Percentiles rank a stretch among this genome's conserved stretches.
Conservation (phyloP, 140 eudicot species). For the Stevia rebaudiana region DNA sequence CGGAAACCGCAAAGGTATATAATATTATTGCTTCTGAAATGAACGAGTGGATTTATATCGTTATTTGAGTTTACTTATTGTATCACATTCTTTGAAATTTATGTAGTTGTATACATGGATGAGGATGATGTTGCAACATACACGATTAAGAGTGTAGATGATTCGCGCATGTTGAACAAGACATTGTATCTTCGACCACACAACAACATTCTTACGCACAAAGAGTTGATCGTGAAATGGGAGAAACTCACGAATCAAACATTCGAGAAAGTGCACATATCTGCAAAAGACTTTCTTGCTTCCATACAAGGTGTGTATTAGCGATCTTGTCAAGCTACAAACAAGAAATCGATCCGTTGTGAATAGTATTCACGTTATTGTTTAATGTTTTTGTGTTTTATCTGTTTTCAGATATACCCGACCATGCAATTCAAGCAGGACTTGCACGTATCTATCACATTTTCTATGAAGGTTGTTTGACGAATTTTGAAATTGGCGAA, state of each 20-base stretch:
- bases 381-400: no score
- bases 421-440: no score
- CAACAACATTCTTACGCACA: slow-evolving; percentile 49
- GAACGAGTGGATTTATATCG: no score
- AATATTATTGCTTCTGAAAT: no score
- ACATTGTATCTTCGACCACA: slow-evolving; percentile 57
- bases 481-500: no score
- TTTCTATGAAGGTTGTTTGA: no score
- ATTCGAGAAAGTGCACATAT: slow-evolving; percentile 30
- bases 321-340: not conserved
- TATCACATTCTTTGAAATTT: no score
- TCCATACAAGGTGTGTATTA: slow-evolving; percentile 38
- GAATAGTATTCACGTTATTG: no score
- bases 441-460: no score
- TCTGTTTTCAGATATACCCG: no score
- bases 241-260: slow-evolving; percentile 40
- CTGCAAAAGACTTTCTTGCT: slow-evolving; percentile 48
- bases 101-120: slow-evolving; percentile 47
- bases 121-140: slow-evolving; percentile 84
- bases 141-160: slow-evolving; percentile 50
- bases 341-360: not conserved
- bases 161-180: slow-evolving; percentile 54
- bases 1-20: slow-evolving; percentile 58
- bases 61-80: no score
- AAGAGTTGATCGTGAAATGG: slow-evolving; percentile 54